Conservation (phyloP, 768 basidiomycete species). For the Leccinum aurantiacum region DNA sequence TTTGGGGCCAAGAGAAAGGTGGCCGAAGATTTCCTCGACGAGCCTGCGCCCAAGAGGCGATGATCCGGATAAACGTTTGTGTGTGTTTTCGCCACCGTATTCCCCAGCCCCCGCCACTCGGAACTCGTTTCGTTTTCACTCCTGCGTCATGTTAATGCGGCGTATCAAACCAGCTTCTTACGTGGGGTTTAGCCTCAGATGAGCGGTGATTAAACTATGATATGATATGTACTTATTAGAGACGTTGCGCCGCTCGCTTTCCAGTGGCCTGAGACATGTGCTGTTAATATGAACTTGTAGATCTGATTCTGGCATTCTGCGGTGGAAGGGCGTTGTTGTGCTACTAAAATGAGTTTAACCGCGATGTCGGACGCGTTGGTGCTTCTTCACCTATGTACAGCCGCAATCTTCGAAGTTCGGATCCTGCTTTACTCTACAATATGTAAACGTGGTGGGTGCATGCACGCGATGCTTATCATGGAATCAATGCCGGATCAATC, state of each 20-base stretch:
- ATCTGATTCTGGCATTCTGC: background rate
- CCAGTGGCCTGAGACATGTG: background rate
- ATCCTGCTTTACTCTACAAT: background rate
- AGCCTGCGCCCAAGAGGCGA: slow-evolving; percentile 63
- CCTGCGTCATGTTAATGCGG: background rate
- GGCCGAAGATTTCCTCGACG: slow-evolving; percentile 61
- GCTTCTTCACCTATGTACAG: background rate
- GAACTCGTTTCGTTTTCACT: background rate
- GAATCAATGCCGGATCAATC: background rate
- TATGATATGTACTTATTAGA: background rate
- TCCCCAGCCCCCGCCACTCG: background rate
- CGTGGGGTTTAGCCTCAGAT: background rate
- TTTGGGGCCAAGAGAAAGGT: slow-evolving; percentile 82
- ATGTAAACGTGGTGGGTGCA: background rate
- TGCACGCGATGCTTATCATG: too few species aligned
- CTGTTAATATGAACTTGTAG: slow-evolving; percentile 1
- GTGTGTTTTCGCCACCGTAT: background rate
- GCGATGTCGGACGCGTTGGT: background rate
- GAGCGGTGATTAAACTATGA: slow-evolving; percentile 1
- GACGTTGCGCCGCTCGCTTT: background rate
- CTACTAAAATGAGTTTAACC: background rate
- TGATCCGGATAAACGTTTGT: slow-evolving; percentile 18
- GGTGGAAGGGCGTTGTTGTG: background rate
- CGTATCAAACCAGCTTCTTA: background rate
- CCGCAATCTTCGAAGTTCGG: background rate